Evolutionary conservation across 1,284 basidiomycete genomes (phyloP).

Genomic region (Pseudomicrostroma phylloplanum): DNA sequence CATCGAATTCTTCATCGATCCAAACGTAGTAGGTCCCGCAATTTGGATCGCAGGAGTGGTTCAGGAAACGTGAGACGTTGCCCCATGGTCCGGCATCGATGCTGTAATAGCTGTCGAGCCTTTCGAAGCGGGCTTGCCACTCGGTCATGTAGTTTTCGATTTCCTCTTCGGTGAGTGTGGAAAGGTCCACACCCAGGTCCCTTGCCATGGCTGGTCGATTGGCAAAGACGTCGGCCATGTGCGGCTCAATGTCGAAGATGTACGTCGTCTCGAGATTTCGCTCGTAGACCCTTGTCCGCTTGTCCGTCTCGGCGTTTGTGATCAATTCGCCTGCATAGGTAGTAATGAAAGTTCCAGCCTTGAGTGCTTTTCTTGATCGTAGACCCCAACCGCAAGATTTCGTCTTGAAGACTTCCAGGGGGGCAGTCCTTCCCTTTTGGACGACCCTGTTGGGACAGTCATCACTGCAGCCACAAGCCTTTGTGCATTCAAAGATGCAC

Average conservation of each 20-base stretch:
- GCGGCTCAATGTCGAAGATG: constrained; percentile 70
- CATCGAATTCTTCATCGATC: constrained; percentile 58
- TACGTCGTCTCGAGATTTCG: constrained; percentile 68
- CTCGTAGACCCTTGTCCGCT: constrained; percentile 66
- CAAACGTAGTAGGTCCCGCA: constrained; percentile 66
- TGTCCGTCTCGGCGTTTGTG: constrained; percentile 61
- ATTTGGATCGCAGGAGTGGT: constrained; percentile 72
- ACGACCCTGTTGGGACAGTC: constrained; percentile 78
- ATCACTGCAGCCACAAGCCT: constrained; percentile 69
- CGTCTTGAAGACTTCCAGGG: constrained; percentile 59
- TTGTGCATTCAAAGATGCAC: constrained; percentile 81
- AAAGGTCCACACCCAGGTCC: not conserved
- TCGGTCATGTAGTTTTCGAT: not conserved
- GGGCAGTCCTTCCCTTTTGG: constrained; percentile 63
- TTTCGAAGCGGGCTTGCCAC: not conserved
- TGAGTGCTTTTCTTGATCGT: constrained; percentile 53
- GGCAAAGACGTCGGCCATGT: not conserved
- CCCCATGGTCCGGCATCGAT: constrained; percentile 34
- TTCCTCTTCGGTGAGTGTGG: not conserved
- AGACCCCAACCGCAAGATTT: constrained; percentile 60
- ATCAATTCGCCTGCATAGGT: constrained; percentile 78
- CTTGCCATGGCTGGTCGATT: constrained; percentile 9
- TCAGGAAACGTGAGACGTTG: constrained; percentile 37
- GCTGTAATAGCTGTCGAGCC: constrained; percentile 17
- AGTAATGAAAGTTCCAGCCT: constrained; percentile 66